A percentile compares a stretch with the other conserved stretches of the same genome.
phyloP scores from a whole-genome alignment of 1,139 yeast genomes.

The Geotrichum cucujoidarum region DNA sequence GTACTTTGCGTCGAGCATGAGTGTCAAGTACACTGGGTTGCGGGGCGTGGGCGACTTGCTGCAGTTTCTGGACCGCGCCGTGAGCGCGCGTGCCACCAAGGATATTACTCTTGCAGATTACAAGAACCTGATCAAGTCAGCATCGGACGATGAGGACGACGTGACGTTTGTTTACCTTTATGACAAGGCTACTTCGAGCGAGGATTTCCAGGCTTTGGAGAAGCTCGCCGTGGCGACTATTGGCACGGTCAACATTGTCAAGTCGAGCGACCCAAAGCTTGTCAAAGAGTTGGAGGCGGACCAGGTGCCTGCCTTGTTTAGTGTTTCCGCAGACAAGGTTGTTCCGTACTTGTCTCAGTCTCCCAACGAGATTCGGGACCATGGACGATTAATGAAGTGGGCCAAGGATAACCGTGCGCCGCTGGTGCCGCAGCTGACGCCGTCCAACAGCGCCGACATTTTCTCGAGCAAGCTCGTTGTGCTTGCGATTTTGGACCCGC shows the following conservation, averaged over 20 bases:
- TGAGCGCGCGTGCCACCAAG: constrained; percentile 28
- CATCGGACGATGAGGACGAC: constrained; percentile 11
- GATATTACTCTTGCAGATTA: constrained; percentile 29
- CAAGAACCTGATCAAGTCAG: constrained; percentile 21
- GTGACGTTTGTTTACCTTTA: constrained; percentile 38
- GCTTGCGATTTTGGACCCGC: constrained; percentile 36
- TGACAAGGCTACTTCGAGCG: constrained; percentile 38
- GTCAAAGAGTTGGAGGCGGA: constrained; percentile 33
- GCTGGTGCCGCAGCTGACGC: constrained; percentile 37
- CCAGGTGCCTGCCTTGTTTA: constrained; percentile 35
- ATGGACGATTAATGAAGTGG: constrained; percentile 33
- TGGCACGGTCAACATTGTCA: constrained; percentile 37
- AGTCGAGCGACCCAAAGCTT: constrained; percentile 33
- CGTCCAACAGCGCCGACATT: constrained; percentile 35
- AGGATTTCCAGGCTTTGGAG: constrained; percentile 40
- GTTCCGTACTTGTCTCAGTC: constrained; percentile 31
- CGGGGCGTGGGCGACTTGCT: constrained; percentile 35
- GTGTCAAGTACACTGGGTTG: constrained; percentile 35
- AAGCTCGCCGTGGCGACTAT: constrained; percentile 35
- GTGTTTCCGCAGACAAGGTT: constrained; percentile 31
- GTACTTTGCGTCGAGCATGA: constrained; percentile 33
- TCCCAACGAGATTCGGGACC: constrained; percentile 36
- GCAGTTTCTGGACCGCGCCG: constrained; percentile 33
- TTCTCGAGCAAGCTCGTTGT: constrained; percentile 33
- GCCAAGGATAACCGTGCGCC: constrained; percentile 36